Conservation (phyloP, 768 basidiomycete genomes). For the Coprinellus micaceus region DNA sequence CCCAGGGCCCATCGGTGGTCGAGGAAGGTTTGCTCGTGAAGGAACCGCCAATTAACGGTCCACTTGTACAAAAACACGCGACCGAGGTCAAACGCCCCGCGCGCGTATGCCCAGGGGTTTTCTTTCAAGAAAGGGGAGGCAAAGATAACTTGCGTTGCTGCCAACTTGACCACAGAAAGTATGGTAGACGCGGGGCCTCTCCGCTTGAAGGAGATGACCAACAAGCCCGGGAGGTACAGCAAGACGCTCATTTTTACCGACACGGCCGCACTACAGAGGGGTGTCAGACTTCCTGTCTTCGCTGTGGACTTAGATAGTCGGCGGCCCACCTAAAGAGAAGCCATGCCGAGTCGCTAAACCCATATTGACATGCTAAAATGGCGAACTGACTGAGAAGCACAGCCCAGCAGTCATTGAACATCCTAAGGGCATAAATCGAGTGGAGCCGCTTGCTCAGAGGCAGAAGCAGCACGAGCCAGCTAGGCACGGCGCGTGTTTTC, state of each 20-base stretch:
- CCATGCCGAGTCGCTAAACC: constrained; percentile 58
- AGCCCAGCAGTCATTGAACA: constrained; percentile 96
- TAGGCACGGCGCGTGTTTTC: constrained; percentile 57
- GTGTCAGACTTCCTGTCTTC: too few relatives aligned
- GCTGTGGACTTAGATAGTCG: too few relatives aligned
- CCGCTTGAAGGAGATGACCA: constrained; percentile 78
- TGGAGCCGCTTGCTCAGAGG: constrained; percentile 91
- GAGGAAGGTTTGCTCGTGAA: constrained; percentile 75
- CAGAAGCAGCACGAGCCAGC: constrained; percentile 69
- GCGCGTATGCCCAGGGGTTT: constrained; percentile 62
- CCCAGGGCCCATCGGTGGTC: constrained; percentile 54
- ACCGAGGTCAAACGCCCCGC: constrained; percentile 79
- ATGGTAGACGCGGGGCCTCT: constrained; percentile 53
- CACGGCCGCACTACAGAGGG: constrained; percentile 58
- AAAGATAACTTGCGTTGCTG: constrained; percentile 53
- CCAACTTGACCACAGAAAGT: constrained; percentile 46
- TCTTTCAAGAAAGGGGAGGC: constrained; percentile 67
- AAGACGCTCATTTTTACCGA: constrained; percentile 95
- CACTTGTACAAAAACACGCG: constrained; percentile 91
- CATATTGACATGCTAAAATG: constrained; percentile 59
- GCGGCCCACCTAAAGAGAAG: constrained; percentile 83
- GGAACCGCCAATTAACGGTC: constrained; percentile 97
- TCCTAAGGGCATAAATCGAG: constrained; percentile 84
- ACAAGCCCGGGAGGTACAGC: constrained; percentile 84
- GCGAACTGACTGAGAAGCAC: constrained; percentile 62